Conservation (phyloP, 2,329 filamentous ascomycete species). For the Pyricularia grisea region DNA sequence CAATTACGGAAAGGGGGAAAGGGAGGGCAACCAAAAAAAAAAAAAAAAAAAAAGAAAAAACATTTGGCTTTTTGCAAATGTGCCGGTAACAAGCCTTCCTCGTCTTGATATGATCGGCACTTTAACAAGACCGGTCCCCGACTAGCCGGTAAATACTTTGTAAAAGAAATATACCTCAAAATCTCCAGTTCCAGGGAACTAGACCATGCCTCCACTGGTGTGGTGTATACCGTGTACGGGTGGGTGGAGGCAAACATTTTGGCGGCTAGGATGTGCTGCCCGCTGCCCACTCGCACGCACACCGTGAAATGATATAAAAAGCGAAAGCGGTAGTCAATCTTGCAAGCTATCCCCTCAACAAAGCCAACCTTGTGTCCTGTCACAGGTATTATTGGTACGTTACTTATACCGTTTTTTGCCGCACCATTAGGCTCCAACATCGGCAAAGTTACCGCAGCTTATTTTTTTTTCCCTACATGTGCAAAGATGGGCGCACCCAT, state of each 20-base stretch:
- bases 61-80: too few species aligned
- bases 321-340: not conserved
- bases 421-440: not conserved
- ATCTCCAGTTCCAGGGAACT: not conserved
- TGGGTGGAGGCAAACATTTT: not conserved
- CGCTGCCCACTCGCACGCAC: too few species aligned
- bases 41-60: too few species aligned
- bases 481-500: not conserved
- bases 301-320: not conserved
- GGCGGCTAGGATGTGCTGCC: not conserved
- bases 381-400: not conserved
- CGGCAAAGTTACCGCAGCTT: not conserved
- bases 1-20: too few species aligned
- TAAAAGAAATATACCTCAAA: too few species aligned
- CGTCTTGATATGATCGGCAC: too few species aligned
- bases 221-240: not conserved
- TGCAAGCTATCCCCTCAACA: not conserved
- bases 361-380: not conserved
- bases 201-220: not conserved
- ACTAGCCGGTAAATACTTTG: too few species aligned
- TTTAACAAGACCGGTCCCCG: too few species aligned
- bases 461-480: not conserved
- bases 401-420: not conserved
- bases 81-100: too few species aligned
- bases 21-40: too few species aligned